Conservation (phyloP, 163 green algal species). For the Chlamydomonas reinhardtii region DNA sequence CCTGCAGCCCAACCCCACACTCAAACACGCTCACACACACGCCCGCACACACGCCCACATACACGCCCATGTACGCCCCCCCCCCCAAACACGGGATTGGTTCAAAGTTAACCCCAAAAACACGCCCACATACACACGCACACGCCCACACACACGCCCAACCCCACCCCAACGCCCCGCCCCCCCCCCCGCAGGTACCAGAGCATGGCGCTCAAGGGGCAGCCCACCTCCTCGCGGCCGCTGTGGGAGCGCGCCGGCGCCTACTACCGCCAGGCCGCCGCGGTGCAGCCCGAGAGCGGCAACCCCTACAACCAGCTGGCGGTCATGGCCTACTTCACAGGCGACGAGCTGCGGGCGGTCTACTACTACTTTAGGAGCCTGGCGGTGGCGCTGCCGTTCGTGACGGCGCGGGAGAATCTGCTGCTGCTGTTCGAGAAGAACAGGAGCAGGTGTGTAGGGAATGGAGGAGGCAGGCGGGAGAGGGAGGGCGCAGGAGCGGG, state of each 20-base stretch:
- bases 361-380: constrained; percentile 77
- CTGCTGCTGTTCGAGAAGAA: constrained; percentile 85
- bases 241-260: constrained; percentile 53
- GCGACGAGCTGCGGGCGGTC: constrained; percentile 74
- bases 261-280: constrained; percentile 62
- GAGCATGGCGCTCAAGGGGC: constrained; percentile 47
- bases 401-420: constrained; percentile 85
- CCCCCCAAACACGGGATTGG: too few species aligned
- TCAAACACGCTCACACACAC: too few species aligned
- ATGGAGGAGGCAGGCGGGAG: too few species aligned
- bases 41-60: neutral
- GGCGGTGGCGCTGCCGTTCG: constrained; percentile 78
- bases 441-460: constrained; percentile 50
- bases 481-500: too few species aligned
- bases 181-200: too few species aligned
- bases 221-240: constrained; percentile 36
- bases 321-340: constrained; percentile 74
- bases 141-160: neutral
- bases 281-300: constrained; percentile 66
- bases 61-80: too few species aligned
- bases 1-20: too few species aligned
- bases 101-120: too few species aligned
- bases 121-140: neutral
- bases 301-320: constrained; percentile 89
- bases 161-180: neutral